Percentiles rank a stretch among this genome's conserved stretches.
Conservation (phyloP, 257 asterid genomes). For the Fraxinus americana region DNA sequence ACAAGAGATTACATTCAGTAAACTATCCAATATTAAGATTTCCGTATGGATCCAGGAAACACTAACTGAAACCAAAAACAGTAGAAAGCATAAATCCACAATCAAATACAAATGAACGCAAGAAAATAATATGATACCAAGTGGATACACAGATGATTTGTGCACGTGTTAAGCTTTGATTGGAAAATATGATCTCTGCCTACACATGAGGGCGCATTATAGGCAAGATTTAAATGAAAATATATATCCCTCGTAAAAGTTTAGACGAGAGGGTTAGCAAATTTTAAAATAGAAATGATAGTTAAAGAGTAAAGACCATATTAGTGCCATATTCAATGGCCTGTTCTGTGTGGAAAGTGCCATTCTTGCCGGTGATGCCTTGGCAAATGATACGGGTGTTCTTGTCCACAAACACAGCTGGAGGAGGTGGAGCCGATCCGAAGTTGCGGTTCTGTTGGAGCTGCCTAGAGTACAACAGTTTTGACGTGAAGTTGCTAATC, state of each 20-base stretch:
- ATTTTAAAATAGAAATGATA: not conserved
- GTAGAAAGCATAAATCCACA: not conserved
- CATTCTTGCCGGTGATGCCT: conserved; percentile 94
- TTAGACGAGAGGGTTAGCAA: not conserved
- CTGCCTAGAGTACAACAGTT: conserved; percentile 46
- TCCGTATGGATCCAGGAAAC: not conserved
- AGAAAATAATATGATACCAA: not conserved
- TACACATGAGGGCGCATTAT: too few relatives aligned
- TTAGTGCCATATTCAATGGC: conserved; percentile 96
- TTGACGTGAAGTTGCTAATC: conserved; percentile 58
- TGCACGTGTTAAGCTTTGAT: too few relatives aligned
- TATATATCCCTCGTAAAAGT: not conserved
- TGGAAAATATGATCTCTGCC: too few relatives aligned
- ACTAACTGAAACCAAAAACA: not conserved
- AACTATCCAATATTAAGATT: not conserved
- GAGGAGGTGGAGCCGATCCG: conserved; percentile 77
- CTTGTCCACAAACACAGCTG: conserved; percentile 91
- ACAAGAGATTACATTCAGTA: not conserved
- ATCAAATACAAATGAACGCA: not conserved
- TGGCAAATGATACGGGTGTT: conserved; percentile 94
- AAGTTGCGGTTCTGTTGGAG: conserved; percentile 65
- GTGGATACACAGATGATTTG: not conserved
- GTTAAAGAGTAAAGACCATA: conserved; percentile 49
- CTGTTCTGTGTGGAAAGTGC: conserved; percentile 92
- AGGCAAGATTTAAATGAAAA: not conserved